Conservation (phyloP, 495 filamentous ascomycete species). For the Xylona heveae region DNA sequence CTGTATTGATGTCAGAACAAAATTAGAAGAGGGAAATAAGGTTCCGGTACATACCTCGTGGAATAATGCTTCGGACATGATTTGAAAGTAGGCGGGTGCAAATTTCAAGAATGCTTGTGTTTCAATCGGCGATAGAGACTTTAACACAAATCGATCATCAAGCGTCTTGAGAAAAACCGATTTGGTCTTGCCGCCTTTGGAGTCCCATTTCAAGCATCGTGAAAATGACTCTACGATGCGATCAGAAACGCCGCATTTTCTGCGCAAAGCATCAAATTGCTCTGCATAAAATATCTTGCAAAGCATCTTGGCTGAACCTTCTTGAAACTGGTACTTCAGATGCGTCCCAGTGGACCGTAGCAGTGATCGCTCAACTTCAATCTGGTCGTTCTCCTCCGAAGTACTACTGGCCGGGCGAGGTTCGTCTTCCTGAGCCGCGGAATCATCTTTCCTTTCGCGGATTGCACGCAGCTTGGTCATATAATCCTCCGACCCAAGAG, state of each 20-base stretch:
- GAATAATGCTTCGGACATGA: conserved; percentile 91
- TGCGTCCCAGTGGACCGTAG: conserved; percentile 72
- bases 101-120: conserved; percentile 86
- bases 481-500: conserved; percentile 71
- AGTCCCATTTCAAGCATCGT: conserved; percentile 93
- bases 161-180: conserved; percentile 95
- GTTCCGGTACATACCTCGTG: conserved; percentile 32
- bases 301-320: conserved; percentile 79
- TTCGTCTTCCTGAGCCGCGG: conserved; percentile 22
- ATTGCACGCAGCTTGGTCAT: conserved; percentile 53
- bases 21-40: too few species aligned
- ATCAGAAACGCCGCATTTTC: conserved; percentile 80
- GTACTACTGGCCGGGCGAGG: conserved; percentile 3
- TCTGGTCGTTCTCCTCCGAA: conserved; percentile 17
- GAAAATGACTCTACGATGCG: conserved; percentile 90
- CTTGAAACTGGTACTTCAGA: conserved; percentile 81
- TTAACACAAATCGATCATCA: conserved; percentile 83
- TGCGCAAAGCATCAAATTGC: conserved; percentile 85
- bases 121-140: conserved; percentile 74
- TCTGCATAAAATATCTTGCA: conserved; percentile 98
- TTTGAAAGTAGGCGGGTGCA: conserved; percentile 88
- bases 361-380: conserved; percentile 53
- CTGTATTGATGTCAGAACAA: conserved; percentile 4
- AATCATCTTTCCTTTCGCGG: too few species aligned
- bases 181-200: conserved; percentile 93